These are phyloP conservation scores for Leishmania gerbilli DNA, from an alignment of 208 protist species.

Conservation along the genomic window DNA sequence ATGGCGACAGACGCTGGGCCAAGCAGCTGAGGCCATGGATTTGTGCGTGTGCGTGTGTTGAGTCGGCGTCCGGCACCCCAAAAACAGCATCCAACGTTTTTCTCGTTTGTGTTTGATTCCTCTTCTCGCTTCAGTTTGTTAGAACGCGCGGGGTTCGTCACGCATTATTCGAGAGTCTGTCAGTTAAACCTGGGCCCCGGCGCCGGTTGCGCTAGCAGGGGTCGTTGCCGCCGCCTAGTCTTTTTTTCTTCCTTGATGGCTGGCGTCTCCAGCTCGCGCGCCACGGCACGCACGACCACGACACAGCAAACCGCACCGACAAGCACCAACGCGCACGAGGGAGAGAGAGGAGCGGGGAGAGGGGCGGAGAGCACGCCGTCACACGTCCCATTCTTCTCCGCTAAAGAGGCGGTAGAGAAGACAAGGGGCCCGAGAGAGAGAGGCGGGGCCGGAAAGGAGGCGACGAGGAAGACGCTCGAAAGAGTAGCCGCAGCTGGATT, in stretches of 20 bases:
- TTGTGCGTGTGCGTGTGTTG: background rate
- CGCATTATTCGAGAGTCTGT: conserved; percentile 8
- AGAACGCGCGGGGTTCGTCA: background rate
- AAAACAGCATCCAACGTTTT: background rate
- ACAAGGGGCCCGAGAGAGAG: background rate
- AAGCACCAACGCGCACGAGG: background rate
- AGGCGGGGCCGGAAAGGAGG: background rate
- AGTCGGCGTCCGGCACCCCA: background rate
- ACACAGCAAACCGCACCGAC: background rate
- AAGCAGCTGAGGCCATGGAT: background rate
- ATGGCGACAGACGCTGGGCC: too few species aligned
- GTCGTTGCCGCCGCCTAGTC: background rate
- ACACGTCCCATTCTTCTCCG: background rate
- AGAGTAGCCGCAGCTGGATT: background rate
- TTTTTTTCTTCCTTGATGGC: background rate
- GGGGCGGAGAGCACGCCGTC: background rate
- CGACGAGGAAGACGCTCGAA: background rate
- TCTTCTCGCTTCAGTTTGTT: background rate
- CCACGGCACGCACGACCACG: background rate
- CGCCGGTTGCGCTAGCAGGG: background rate
- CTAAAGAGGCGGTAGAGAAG: background rate
- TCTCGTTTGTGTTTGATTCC: background rate
- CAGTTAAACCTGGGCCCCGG: background rate
- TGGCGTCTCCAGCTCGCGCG: background rate
- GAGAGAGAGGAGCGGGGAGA: background rate